Evolutionary conservation across 345 rosid genomes (phyloP), one percentile per base, ranked within the genome.

Genomic region (Garcia nutans): DNA sequence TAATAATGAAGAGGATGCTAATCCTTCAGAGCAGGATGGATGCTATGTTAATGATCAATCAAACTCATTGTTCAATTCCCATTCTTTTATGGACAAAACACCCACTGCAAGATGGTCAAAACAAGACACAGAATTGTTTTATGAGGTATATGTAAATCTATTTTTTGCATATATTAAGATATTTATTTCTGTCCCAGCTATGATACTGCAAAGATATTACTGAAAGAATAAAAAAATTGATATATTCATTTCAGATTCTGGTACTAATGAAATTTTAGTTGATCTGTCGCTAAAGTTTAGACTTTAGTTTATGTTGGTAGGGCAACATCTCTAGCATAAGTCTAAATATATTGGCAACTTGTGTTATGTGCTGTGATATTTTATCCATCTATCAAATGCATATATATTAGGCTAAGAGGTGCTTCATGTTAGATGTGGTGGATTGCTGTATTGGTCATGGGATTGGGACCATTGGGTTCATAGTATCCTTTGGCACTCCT

Each of bases 71-170:
- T 87, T 88, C 66, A 94, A 94, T 77, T 79, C 86, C 70, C 97
- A 92, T 61, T 84, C 97, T 52, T 89, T 78, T 74, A 91, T 91
- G 97, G 82, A 89, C 68, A 89, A 82, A 84, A 81, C 88, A 67
- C 81, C 89, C 19, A 87, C 81, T 45, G 63, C 73, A 74, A 83
- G 91, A 82, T 94, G 98, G 98, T 88, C 97, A 61, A 94, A 89
- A 65, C 83, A 85, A 80, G 97, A 92, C 54, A 92, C 97, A 7
- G 90, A 91, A 66, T 81, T 88, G 82, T 94, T 92, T 81, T 92
- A 92, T 67, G 90, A 88, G 95, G 97, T 91, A 77, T 17, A 56
- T 28, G 31, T 65, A 26, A 55, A 16, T 65, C 16, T 26, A 4
- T 4, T 33, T 33, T 37, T 44, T 70, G 26, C 63, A 70, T 70